A percentile compares a stretch with the other conserved stretches of the same genome.
Evolutionary conservation across 495 filamentous ascomycete species (phyloP).

Genomic region (Jackrogersella minutella): DNA sequence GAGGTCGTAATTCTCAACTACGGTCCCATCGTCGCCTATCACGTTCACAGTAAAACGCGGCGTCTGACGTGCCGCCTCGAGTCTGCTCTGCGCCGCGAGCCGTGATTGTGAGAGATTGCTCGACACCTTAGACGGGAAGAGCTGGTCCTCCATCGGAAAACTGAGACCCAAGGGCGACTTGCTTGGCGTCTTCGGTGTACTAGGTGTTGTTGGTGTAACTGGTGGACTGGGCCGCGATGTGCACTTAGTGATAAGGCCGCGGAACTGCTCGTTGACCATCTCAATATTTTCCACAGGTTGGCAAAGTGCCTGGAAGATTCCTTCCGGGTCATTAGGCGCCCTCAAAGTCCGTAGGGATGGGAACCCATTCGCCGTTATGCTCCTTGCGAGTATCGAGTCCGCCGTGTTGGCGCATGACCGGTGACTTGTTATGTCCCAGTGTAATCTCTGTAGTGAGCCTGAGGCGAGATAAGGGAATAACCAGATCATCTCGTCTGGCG

Average conservation of each 20-base stretch:
- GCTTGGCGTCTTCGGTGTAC: slow-evolving; percentile 38
- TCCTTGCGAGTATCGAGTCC: slow-evolving; percentile 75
- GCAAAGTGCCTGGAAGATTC: slow-evolving; percentile 74
- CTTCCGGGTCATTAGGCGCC: slow-evolving; percentile 77
- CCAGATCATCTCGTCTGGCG: slow-evolving; percentile 67
- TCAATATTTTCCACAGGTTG: slow-evolving; percentile 58
- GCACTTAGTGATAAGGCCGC: slow-evolving; percentile 43
- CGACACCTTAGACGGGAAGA: slow-evolving; percentile 47
- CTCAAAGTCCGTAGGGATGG: slow-evolving; percentile 73
- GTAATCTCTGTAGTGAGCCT: slow-evolving; percentile 68
- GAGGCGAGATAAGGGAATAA: slow-evolving; percentile 75
- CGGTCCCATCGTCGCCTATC: slow-evolving; percentile 58
- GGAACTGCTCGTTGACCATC: slow-evolving; percentile 48
- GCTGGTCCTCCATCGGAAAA: slow-evolving; percentile 41
- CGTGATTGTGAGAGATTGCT: slow-evolving; percentile 61
- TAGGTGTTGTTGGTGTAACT: slow-evolving; percentile 38
- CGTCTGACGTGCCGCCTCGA: slow-evolving; percentile 61
- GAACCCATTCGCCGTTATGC: slow-evolving; percentile 74
- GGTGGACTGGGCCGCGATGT: slow-evolving; percentile 38
- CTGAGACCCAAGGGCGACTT: slow-evolving; percentile 37
- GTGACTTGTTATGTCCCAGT: slow-evolving; percentile 79
- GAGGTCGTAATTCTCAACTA: slow-evolving; percentile 57
- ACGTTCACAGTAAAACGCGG: slow-evolving; percentile 63
- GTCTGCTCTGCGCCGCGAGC: slow-evolving; percentile 62
- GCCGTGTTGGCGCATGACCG: slow-evolving; percentile 57